Conservation (phyloP, 1,139 yeast species). For the Taphrina flavorubra region DNA sequence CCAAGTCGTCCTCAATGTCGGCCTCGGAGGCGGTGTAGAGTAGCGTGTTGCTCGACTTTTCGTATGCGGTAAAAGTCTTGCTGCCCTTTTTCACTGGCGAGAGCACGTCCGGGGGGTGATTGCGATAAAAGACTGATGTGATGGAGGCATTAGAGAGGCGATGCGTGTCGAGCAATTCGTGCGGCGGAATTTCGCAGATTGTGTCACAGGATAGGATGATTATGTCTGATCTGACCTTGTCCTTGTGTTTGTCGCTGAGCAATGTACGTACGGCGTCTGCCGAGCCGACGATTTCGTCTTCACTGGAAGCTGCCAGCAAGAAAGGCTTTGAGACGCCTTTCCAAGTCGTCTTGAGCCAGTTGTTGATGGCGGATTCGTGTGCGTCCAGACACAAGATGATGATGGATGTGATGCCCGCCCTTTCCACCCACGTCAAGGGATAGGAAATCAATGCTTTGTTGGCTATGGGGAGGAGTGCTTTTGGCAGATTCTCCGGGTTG, state of each 20-base stretch:
- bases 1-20: conserved; percentile 59
- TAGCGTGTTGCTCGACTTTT: conserved; percentile 39
- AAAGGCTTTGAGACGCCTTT: conserved; percentile 45
- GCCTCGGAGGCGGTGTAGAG: conserved; percentile 47
- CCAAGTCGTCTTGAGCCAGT: conserved; percentile 45
- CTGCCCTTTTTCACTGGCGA: conserved; percentile 35
- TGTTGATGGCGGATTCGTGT: conserved; percentile 49
- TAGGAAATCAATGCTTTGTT: conserved; percentile 88
- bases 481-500: conserved; percentile 56
- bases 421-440: conserved; percentile 90
- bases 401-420: conserved; percentile 72
- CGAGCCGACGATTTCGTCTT: conserved; percentile 49
- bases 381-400: conserved; percentile 60
- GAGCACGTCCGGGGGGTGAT: conserved; percentile 24
- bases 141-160: conserved; percentile 54
- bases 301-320: conserved; percentile 43
- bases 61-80: conserved; percentile 42
- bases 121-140: conserved; percentile 39
- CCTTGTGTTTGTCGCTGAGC: conserved; percentile 38
- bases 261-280: conserved; percentile 61
- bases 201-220: conserved; percentile 92
- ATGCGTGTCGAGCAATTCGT: conserved; percentile 80
- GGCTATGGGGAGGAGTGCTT: conserved; percentile 87
- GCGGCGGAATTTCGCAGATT: conserved; percentile 89
- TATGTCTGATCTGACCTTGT: conserved; percentile 57